A percentile compares a stretch with the other conserved stretches of the same genome.
Conservation (phyloP, 169 alveolate species). For the Plasmodium sp. region DNA sequence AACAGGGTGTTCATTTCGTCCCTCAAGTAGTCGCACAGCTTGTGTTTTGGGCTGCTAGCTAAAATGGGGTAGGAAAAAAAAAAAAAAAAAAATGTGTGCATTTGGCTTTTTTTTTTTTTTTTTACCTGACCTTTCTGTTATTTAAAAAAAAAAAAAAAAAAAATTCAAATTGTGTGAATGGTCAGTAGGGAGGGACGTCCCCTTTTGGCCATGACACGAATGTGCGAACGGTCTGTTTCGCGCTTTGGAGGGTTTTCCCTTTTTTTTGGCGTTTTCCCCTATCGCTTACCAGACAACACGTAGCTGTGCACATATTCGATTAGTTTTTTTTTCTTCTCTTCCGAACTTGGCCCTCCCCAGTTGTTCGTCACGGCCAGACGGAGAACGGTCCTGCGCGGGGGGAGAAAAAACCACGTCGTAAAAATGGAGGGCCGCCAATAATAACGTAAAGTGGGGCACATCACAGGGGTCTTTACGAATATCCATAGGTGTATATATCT, state of each 20-base stretch:
- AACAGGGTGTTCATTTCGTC: constrained; percentile 51
- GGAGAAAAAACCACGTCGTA: not conserved
- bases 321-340: constrained; percentile 59
- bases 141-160: not conserved
- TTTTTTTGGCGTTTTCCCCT: not conserved
- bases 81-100: not conserved
- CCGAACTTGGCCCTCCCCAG: constrained; percentile 66
- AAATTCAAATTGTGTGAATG: not conserved
- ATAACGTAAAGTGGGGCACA: not conserved
- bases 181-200: not conserved
- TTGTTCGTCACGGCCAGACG: constrained; percentile 59
- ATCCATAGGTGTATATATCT: not conserved
- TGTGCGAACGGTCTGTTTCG: not conserved
- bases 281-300: constrained; percentile 12
- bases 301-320: constrained; percentile 54
- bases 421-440: not conserved
- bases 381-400: constrained; percentile 30
- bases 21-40: constrained; percentile 44
- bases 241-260: not conserved
- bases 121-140: not conserved
- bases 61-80: not conserved
- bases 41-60: constrained; percentile 23
- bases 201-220: not conserved
- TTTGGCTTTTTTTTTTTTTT: no score
- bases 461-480: not conserved